Evolutionary conservation across 108 stramenopile species (phyloP).

Genomic region (Thalassiosira profunda): DNA sequence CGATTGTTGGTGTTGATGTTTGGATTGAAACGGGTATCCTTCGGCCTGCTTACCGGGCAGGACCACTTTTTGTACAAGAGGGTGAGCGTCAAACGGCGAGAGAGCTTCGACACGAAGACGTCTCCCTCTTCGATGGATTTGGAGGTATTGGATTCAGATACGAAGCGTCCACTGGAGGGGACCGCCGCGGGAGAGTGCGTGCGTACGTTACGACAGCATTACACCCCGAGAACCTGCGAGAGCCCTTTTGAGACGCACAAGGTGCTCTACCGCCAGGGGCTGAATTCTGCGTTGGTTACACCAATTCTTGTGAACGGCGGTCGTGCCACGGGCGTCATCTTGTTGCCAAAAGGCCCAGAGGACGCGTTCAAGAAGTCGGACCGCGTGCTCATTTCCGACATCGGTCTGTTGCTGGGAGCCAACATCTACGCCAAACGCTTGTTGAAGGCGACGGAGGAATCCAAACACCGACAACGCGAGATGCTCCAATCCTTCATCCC

Average conservation of each 20-base stretch:
- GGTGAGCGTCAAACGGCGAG: background rate
- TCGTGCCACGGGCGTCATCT: slow-evolving; percentile 12
- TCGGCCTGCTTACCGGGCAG: slow-evolving; percentile 19
- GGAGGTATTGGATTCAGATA: slow-evolving; percentile 28
- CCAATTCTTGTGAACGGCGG: slow-evolving; percentile 31
- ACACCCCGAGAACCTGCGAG: slow-evolving; percentile 8
- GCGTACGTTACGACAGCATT: slow-evolving; percentile 15
- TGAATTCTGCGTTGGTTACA: slow-evolving; percentile 11
- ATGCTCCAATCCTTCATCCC: slow-evolving; percentile 50
- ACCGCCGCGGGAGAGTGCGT: slow-evolving; percentile 17
- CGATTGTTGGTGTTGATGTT: slow-evolving; percentile 23
- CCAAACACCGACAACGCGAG: slow-evolving; percentile 26
- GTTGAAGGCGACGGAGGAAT: slow-evolving; percentile 8
- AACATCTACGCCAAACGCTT: slow-evolving; percentile 28
- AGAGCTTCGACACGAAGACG: background rate
- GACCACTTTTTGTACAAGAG: slow-evolving; percentile 16
- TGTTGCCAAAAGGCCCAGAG: background rate
- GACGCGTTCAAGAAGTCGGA: slow-evolving; percentile 20
- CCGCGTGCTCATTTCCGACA: slow-evolving; percentile 21
- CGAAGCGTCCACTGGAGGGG: slow-evolving; percentile 15
- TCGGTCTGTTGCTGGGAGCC: slow-evolving; percentile 13
- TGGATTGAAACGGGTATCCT: slow-evolving; percentile 11
- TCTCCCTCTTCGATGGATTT: slow-evolving; percentile 7
- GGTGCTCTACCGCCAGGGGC: background rate
- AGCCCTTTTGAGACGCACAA: slow-evolving; percentile 10